phyloP scores from a whole-genome alignment of 2,329 filamentous ascomycete species.

The Myriosclerotinia scirpicola region DNA sequence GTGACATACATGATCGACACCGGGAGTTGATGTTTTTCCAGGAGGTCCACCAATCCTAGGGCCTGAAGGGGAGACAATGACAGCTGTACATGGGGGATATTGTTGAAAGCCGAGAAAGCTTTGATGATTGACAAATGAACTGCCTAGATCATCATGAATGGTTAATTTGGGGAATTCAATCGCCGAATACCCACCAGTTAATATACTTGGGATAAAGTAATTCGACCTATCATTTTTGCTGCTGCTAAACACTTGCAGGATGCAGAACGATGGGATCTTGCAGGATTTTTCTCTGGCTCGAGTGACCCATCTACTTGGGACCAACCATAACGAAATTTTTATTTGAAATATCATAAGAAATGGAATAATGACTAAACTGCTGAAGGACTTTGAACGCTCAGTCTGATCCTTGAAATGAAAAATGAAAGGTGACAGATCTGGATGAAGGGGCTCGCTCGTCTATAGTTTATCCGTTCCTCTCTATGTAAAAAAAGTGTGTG shows the following conservation, averaged over 20 bases:
- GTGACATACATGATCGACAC: slow-evolving; percentile 24
- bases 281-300: slow-evolving; percentile 10
- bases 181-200: slow-evolving; percentile 15
- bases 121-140: slow-evolving; percentile 2
- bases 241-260: slow-evolving; percentile 17
- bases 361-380: neutral
- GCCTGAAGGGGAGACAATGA: slow-evolving; percentile 7
- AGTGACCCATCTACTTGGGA: slow-evolving; percentile 24
- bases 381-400: neutral
- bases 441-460: neutral
- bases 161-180: slow-evolving; percentile 10
- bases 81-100: slow-evolving; percentile 8
- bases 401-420: neutral
- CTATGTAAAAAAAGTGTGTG: neutral
- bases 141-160: neutral
- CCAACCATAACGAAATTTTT: slow-evolving; percentile 15
- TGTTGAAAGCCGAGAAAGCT: slow-evolving; percentile 1
- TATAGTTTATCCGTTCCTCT: slow-evolving; percentile 3
- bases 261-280: slow-evolving; percentile 22
- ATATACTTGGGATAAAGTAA: slow-evolving; percentile 19
- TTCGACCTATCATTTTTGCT: slow-evolving; percentile 16
- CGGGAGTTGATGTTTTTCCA: slow-evolving; percentile 20
- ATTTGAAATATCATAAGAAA: neutral
- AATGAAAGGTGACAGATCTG: neutral
- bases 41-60: neutral